Base-by-base conservation (phyloP, 495 filamentous ascomycete species). In the Xylaria bambusicola region DNA sequence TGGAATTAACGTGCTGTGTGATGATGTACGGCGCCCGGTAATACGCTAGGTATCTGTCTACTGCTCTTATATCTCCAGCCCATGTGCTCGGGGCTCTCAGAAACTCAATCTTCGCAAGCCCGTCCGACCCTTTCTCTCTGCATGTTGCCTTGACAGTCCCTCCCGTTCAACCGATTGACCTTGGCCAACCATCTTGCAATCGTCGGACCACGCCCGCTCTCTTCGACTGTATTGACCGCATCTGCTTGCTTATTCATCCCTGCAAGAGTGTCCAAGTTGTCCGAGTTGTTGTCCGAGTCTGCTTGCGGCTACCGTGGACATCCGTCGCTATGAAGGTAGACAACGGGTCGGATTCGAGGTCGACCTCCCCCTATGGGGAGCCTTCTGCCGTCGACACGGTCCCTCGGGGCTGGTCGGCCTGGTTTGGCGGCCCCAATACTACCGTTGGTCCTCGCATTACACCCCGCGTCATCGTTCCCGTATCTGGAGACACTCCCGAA, bases 381-480 rank as follows among this genome's bases (percentile, higher is more conserved):
- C 27, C 21, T 9, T 36, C 18, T 17, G 58, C 31, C 35, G 53
- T 45, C 9, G 48, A 51, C 31, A 2, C 58, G 17, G 59, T 58
- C 50, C 56, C 61, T 29, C 52, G 52, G 20, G 68, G 63, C 3
- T 70, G 68, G 68, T 68, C 68, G 8, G 49, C 65, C 54, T 68
- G 62, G 70, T 78, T 78, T 29, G 75, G 75, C 52, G 75, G 75
- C 12, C 61, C 60, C 2, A 46, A 64, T 12, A 70, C 73, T 31
- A 52, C 31, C 41, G 56, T 77, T 46, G 79, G 77, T 2, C 74
- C 65, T 42, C 69, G 79, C 27, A 82, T 82, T 55, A 75, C 73
- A 18, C 78, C 78, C 26, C n/a, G n/a, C n/a, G 54, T 52, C 13
- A 66, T 68, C 17, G 72, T 73, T 13, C 66, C 77, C 20, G 58